Conservation (phyloP, 2,329 filamentous ascomycete species). For the Fusarium fracticaudum region DNA sequence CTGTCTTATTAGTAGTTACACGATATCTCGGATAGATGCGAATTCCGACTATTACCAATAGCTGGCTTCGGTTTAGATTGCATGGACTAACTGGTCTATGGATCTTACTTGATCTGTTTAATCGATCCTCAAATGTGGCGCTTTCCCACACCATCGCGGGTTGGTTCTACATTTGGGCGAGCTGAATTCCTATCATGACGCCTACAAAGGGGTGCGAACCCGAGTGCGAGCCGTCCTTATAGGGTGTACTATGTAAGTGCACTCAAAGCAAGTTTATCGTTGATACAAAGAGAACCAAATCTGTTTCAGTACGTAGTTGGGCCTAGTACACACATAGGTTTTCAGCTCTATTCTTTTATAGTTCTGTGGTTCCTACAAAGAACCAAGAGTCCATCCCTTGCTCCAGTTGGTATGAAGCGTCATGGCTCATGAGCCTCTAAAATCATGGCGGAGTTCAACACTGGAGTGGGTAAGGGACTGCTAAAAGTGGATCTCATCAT, state of each 20-base stretch:
- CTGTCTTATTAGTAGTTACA: background rate
- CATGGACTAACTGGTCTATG: background rate
- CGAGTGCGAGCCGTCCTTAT: constrained; percentile 12
- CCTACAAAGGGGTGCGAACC: constrained; percentile 1
- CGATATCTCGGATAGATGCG: constrained; percentile 19
- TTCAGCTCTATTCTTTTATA: background rate
- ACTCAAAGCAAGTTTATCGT: background rate
- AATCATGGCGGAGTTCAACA: background rate
- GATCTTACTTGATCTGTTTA: constrained; percentile 7
- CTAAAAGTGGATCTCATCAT: constrained; percentile 6
- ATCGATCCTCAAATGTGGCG: constrained; percentile 13
- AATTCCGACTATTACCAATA: constrained; percentile 11
- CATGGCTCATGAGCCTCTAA: constrained; percentile 9
- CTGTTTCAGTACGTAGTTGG: background rate
- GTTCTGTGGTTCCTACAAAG: background rate
- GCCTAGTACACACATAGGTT: no score
- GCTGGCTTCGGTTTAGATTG: background rate
- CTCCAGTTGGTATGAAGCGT: background rate
- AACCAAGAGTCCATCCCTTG: background rate
- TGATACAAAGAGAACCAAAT: background rate
- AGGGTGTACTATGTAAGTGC: background rate
- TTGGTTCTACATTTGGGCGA: background rate
- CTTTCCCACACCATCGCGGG: background rate
- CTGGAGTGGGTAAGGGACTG: background rate
- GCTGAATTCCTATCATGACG: constrained; percentile 27